Evolutionary conservation across 2,329 filamentous ascomycete genomes (phyloP).

Genomic region (Colletotrichum sp.): DNA sequence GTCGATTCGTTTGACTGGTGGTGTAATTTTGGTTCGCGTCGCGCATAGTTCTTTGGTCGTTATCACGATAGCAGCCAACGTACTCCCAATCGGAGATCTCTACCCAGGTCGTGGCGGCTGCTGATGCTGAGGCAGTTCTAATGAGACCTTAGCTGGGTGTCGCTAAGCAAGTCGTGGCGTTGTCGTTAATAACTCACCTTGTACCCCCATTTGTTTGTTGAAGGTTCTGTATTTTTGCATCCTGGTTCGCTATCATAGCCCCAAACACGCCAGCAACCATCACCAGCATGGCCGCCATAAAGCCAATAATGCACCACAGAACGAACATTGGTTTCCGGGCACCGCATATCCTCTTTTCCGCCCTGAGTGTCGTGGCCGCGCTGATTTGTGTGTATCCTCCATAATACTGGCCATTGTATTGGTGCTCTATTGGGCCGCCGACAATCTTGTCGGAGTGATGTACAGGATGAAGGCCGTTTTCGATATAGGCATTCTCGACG

Average conservation of each 20-base stretch:
- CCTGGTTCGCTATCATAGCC: background rate
- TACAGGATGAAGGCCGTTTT: background rate
- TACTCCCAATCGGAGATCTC: background rate
- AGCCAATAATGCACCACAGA: background rate
- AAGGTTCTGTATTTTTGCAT: background rate
- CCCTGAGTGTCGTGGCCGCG: background rate
- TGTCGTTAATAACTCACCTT: background rate
- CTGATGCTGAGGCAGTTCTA: background rate
- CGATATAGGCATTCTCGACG: background rate
- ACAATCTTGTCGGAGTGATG: background rate
- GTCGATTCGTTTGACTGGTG: background rate
- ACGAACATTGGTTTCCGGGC: background rate
- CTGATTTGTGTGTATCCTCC: background rate
- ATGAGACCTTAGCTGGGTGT: background rate
- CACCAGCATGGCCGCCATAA: background rate
- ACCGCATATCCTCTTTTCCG: background rate
- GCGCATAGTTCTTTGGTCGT: background rate
- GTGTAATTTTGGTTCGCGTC: background rate
- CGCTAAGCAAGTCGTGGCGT: background rate
- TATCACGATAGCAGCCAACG: background rate
- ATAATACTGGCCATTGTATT: background rate
- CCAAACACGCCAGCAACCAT: background rate
- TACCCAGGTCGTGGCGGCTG: background rate
- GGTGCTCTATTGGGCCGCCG: background rate
- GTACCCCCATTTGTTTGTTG: background rate